Evolutionary conservation across 192 early-diverging fungal genomes (phyloP).

Genomic region (Coemansia sp.): DNA sequence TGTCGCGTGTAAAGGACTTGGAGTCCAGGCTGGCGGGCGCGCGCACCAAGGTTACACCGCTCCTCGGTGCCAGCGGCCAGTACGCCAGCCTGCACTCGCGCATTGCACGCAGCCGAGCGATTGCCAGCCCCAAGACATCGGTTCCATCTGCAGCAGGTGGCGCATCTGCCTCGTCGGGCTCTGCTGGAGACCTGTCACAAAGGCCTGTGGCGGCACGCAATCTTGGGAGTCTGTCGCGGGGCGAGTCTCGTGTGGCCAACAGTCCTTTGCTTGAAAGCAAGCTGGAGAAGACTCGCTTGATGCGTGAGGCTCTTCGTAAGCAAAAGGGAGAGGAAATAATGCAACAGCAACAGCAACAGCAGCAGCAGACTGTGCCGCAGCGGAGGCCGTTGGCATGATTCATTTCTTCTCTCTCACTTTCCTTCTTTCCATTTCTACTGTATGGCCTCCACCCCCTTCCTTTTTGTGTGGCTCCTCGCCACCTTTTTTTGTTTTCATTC

Average conservation of each 20-base stretch:
- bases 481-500: no score
- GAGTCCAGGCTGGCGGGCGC: conserved; percentile 71
- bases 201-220: conserved; percentile 14
- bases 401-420: no score
- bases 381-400: conserved; percentile 14
- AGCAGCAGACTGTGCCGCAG: conserved; percentile 37
- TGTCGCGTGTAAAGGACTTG: conserved; percentile 70
- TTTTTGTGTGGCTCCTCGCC: no score
- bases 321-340: conserved; percentile 12
- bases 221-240: conserved; percentile 2
- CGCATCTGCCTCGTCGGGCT: no score
- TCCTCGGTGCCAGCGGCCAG: conserved; percentile 50
- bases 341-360: neutral
- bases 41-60: conserved; percentile 69
- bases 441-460: no score
- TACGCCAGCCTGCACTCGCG: conserved; percentile 42
- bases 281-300: conserved; percentile 22
- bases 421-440: no score
- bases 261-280: conserved; percentile 23
- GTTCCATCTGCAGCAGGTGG: conserved; percentile 1
- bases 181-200: conserved; percentile 7
- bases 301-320: conserved; percentile 28
- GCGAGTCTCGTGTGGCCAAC: conserved; percentile 9
- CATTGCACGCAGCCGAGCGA: conserved; percentile 27
- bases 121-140: conserved; percentile 33